These are phyloP conservation scores for Hypoxylon lienhwacheense DNA, from an alignment of 495 filamentous ascomycete species.

Conservation along the genomic window DNA sequence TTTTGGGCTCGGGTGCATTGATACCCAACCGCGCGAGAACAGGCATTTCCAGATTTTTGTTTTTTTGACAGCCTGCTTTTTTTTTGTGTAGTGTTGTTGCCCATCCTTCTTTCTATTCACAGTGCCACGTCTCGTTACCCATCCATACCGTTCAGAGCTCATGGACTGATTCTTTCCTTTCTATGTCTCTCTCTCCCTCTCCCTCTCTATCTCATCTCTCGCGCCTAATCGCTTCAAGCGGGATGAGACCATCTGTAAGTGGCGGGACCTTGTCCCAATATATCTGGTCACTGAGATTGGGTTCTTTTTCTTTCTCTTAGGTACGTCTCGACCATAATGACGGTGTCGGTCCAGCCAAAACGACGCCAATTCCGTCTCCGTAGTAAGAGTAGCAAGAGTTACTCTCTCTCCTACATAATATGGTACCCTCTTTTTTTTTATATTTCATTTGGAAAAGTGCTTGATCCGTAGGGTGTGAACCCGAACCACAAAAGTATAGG, in stretches of 20 bases:
- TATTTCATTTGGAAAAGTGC: constrained; percentile 23
- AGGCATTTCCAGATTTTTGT: constrained; percentile 28
- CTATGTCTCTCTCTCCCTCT: too few species aligned
- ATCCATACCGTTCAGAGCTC: too few species aligned
- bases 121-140: constrained; percentile 28
- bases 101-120: constrained; percentile 8
- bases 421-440: constrained; percentile 26
- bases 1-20: constrained; percentile 42
- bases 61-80: constrained; percentile 22
- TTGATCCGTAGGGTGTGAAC: constrained; percentile 32
- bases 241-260: constrained; percentile 28
- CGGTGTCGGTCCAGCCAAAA: constrained; percentile 21
- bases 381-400: too few species aligned
- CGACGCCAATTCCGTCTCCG: constrained; percentile 12
- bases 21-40: constrained; percentile 40
- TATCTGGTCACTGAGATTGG: constrained; percentile 21
- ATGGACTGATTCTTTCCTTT: too few species aligned
- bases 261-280: constrained; percentile 24
- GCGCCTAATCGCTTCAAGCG: constrained; percentile 34
- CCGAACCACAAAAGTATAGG: constrained; percentile 24
- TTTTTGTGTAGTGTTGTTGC: too few species aligned
- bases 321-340: constrained; percentile 27
- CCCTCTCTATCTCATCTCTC: constrained; percentile 10
- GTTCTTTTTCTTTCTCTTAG: constrained; percentile 16
- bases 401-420: constrained; percentile 33